A percentile compares a stretch with the other conserved stretches of the same genome.
phyloP scores from a whole-genome alignment of 1,139 yeast genomes.

The Pichiaceae sp. region DNA sequence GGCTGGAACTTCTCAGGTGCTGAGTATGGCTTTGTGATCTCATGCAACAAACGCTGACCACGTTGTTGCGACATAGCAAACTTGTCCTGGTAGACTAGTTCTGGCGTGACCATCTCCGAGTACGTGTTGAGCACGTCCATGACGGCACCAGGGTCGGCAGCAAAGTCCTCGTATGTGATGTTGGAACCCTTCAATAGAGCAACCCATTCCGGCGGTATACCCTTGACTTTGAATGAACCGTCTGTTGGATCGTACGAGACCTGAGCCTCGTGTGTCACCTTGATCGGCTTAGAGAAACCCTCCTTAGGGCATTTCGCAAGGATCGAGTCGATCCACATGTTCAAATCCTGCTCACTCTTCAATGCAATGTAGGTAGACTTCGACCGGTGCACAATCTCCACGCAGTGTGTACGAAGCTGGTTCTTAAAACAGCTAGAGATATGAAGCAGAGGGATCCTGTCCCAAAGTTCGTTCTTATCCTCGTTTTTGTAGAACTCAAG shows the following conservation, averaged over 20 bases:
- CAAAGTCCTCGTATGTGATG: constrained; percentile 77
- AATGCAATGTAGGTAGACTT: constrained; percentile 70
- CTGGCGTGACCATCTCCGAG: constrained; percentile 24
- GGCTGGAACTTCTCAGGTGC: constrained; percentile 35
- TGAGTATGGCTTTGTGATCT: constrained; percentile 24
- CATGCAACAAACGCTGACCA: constrained; percentile 15
- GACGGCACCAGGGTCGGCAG: constrained; percentile 75
- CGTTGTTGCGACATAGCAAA: constrained; percentile 4
- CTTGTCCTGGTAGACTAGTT: constrained; percentile 13
- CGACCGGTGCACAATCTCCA: constrained; percentile 66
- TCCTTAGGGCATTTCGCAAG: constrained; percentile 79
- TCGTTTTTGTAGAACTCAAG: constrained; percentile 73
- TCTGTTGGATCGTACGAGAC: constrained; percentile 59
- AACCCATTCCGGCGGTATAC: constrained; percentile 70
- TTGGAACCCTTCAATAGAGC: constrained; percentile 65
- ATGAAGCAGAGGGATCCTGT: constrained; percentile 47
- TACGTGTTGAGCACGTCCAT: constrained; percentile 85
- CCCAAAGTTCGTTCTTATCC: constrained; percentile 29
- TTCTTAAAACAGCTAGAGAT: constrained; percentile 52
- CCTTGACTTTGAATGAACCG: constrained; percentile 68
- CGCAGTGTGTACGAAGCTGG: constrained; percentile 61
- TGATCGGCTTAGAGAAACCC: constrained; percentile 74
- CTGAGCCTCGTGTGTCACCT: constrained; percentile 67
- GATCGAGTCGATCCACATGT: constrained; percentile 89
- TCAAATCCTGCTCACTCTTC: constrained; percentile 70